These are phyloP conservation scores for Porcisia hertigi DNA, from an alignment of 208 protist genomes.

Conservation along the genomic window DNA sequence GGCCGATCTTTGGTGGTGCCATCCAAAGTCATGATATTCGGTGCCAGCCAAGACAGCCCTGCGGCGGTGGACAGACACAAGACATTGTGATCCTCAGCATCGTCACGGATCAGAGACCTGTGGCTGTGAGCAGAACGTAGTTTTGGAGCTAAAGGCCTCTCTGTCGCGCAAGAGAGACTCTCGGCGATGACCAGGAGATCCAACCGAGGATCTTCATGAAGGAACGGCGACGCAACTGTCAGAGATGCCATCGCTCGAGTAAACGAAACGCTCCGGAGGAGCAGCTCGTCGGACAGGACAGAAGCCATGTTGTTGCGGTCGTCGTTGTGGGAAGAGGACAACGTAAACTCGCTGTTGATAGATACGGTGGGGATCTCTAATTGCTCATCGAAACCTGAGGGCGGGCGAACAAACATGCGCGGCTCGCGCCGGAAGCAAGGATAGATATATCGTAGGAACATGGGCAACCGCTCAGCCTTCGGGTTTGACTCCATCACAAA, in stretches of 20 bases:
- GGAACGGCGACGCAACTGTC: slow-evolving; percentile 5
- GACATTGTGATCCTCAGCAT: neutral
- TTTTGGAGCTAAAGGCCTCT: neutral
- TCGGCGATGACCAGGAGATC: slow-evolving; percentile 16
- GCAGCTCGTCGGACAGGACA: slow-evolving; percentile 2
- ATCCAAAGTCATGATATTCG: too few species aligned
- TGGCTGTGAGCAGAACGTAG: neutral
- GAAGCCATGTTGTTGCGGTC: slow-evolving; percentile 3
- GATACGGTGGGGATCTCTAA: neutral
- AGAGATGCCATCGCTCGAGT: slow-evolving; percentile 10
- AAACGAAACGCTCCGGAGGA: slow-evolving; percentile 13
- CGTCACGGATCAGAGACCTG: neutral
- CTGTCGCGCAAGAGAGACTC: slow-evolving; percentile 2
- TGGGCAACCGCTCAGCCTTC: slow-evolving; percentile 48
- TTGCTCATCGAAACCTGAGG: neutral
- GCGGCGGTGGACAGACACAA: too few species aligned
- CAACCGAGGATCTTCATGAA: slow-evolving; percentile 17
- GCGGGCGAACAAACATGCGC: slow-evolving; percentile 28
- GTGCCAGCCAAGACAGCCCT: neutral
- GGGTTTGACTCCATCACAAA: slow-evolving; percentile 64
- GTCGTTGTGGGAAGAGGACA: neutral
- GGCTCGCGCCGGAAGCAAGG: slow-evolving; percentile 39
- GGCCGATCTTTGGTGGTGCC: neutral
- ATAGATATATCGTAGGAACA: slow-evolving; percentile 22
- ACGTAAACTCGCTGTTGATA: neutral